Evolutionary conservation across 148 eudicot species (phyloP).

Genomic region (Heliosperma pusillum): DNA sequence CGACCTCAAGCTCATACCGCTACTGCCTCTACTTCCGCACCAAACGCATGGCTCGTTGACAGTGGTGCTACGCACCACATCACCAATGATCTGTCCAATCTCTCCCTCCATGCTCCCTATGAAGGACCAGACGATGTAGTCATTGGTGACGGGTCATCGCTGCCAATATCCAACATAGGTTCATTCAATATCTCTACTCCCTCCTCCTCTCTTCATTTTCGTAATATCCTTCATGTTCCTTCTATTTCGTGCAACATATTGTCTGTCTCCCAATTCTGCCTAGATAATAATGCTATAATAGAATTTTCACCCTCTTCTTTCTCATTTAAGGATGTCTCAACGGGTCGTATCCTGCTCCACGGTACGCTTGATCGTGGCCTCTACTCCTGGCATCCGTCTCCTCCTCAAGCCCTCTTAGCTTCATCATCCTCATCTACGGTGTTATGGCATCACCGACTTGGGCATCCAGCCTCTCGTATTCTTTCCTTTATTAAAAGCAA

Average conservation of each 20-base stretch:
- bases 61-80: slow-evolving; percentile 12
- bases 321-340: background rate
- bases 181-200: background rate
- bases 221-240: slow-evolving; percentile 7
- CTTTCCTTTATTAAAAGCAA: background rate
- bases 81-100: background rate
- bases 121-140: slow-evolving; percentile 6
- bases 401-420: background rate
- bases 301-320: background rate
- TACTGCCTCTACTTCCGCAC: background rate
- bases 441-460: background rate
- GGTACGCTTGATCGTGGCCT: background rate
- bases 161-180: slow-evolving; percentile 2
- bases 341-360: background rate
- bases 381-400: background rate
- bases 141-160: background rate
- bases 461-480: background rate
- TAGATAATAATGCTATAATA: background rate
- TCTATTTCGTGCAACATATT: background rate
- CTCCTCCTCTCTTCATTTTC: background rate
- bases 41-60: background rate
- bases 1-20: background rate
- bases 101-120: slow-evolving; percentile 4
- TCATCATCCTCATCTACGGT: background rate
- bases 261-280: background rate